These are phyloP conservation scores for Xylaria sp. DNA, from an alignment of 2,329 filamentous ascomycete genomes.

Conservation along the genomic window DNA sequence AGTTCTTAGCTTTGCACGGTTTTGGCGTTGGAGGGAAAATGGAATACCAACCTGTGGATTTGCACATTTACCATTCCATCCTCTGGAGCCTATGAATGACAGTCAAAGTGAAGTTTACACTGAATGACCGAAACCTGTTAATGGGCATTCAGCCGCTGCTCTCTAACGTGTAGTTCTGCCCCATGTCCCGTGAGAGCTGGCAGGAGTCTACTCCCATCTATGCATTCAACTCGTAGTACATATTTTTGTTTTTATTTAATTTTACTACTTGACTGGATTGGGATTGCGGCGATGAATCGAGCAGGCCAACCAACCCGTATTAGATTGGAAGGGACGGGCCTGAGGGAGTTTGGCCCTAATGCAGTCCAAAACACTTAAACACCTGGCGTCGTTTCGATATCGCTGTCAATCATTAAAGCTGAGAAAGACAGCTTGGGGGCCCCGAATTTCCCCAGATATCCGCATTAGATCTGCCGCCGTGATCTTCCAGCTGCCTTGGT, in stretches of 20 bases:
- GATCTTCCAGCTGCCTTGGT: conserved; percentile 1
- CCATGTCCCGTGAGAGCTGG: neutral
- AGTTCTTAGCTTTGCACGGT: conserved; percentile 51
- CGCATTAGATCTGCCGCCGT: neutral
- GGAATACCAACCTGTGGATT: conserved; percentile 53
- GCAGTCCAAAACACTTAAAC: conserved; percentile 4
- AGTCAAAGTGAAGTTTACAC: conserved; percentile 44
- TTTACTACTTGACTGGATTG: neutral
- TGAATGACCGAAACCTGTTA: conserved; percentile 31
- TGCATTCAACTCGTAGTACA: neutral
- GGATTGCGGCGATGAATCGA: neutral
- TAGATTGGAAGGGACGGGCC: neutral
- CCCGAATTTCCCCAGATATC: neutral
- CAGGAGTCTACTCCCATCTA: neutral
- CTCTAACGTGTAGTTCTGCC: conserved; percentile 8
- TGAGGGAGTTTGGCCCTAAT: neutral
- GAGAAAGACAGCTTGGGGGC: neutral
- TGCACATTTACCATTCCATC: conserved; percentile 48
- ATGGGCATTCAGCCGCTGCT: neutral
- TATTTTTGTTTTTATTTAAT: neutral
- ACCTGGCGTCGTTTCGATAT: neutral
- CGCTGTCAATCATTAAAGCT: conserved; percentile 7
- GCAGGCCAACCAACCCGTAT: neutral
- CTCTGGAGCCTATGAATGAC: conserved; percentile 42
- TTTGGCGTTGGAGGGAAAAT: conserved; percentile 52